Percentiles rank a stretch among this genome's conserved stretches.
These are phyloP conservation scores for Chlamydomonas incerta DNA, from an alignment of 139 green algal genomes.

Conservation along the genomic window DNA sequence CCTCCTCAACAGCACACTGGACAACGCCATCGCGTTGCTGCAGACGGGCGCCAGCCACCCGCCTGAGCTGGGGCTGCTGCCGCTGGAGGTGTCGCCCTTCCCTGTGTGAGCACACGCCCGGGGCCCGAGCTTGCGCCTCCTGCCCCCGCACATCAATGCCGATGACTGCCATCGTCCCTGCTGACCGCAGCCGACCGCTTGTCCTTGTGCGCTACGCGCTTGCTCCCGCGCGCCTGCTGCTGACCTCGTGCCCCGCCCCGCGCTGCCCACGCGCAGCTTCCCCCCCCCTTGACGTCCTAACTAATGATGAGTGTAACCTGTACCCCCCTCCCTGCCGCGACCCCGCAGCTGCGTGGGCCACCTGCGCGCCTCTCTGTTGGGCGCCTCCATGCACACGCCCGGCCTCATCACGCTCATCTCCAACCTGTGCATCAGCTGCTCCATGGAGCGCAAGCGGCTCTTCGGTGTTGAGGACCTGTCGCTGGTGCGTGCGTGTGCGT, in stretches of 20 bases:
- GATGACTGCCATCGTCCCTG: too few relatives aligned
- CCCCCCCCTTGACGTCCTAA: neutral
- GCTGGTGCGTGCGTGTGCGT: neutral
- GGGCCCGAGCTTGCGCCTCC: too few relatives aligned
- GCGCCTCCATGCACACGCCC: constrained; percentile 35
- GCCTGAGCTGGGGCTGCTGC: constrained; percentile 36
- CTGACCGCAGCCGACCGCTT: too few relatives aligned
- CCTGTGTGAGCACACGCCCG: constrained; percentile 23
- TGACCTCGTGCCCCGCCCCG: too few relatives aligned
- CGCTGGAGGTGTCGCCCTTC: constrained; percentile 25
- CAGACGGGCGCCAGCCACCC: constrained; percentile 1
- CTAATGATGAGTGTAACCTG: too few relatives aligned
- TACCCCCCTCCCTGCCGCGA: neutral
- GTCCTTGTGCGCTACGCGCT: too few relatives aligned
- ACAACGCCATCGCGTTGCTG: constrained; percentile 20
- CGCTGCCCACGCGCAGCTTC: neutral
- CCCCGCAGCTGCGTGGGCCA: constrained; percentile 20
- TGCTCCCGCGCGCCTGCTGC: too few relatives aligned
- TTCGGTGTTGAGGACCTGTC: neutral
- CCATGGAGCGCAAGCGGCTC: neutral
- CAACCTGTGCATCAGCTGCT: constrained; percentile 32
- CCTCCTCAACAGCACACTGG: constrained; percentile 7
- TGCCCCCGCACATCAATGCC: too few relatives aligned
- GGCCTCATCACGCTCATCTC: constrained; percentile 29
- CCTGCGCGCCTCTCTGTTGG: constrained; percentile 32